Evolutionary conservation across 202 grass and related monocot species (phyloP).

Genomic region (Saccharum hybrid): DNA sequence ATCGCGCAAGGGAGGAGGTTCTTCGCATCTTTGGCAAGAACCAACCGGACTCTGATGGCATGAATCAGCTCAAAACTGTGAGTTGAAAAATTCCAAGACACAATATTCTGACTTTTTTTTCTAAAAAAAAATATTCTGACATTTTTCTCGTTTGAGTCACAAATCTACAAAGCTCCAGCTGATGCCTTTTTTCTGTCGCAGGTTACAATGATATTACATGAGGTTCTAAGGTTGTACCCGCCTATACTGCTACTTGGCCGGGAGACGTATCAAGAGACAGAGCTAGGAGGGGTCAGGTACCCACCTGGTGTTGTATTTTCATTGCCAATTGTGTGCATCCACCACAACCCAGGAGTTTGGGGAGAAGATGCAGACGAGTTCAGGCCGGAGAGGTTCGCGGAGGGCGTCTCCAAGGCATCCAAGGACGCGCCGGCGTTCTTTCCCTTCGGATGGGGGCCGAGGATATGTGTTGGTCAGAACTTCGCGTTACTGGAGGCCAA

Average conservation of each 20-base stretch:
- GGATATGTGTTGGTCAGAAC: slow-evolving; percentile 66
- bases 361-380: slow-evolving; percentile 61
- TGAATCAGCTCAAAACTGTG: slow-evolving; percentile 58
- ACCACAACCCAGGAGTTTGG: slow-evolving; percentile 63
- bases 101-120: too few species aligned
- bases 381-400: slow-evolving; percentile 62
- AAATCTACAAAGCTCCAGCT: background rate
- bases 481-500: slow-evolving; percentile 85
- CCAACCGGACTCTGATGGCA: slow-evolving; percentile 55
- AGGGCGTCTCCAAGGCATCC: slow-evolving; percentile 65
- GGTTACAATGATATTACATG: slow-evolving; percentile 75
- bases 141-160: background rate
- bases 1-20: slow-evolving; percentile 63
- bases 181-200: background rate
- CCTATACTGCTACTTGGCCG: slow-evolving; percentile 32
- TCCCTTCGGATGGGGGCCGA: slow-evolving; percentile 49
- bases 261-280: slow-evolving; percentile 45
- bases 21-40: slow-evolving; percentile 49
- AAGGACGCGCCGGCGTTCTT: slow-evolving; percentile 59
- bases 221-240: slow-evolving; percentile 77
- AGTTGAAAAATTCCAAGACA: background rate
- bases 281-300: slow-evolving; percentile 59
- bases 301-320: slow-evolving; percentile 40
- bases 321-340: slow-evolving; percentile 47
- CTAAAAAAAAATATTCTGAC: too few species aligned